A percentile compares a stretch with the other conserved stretches of the same genome.
phyloP scores from a whole-genome alignment of 2,329 filamentous ascomycete species.

The Rhexocercosporidium sp. region DNA sequence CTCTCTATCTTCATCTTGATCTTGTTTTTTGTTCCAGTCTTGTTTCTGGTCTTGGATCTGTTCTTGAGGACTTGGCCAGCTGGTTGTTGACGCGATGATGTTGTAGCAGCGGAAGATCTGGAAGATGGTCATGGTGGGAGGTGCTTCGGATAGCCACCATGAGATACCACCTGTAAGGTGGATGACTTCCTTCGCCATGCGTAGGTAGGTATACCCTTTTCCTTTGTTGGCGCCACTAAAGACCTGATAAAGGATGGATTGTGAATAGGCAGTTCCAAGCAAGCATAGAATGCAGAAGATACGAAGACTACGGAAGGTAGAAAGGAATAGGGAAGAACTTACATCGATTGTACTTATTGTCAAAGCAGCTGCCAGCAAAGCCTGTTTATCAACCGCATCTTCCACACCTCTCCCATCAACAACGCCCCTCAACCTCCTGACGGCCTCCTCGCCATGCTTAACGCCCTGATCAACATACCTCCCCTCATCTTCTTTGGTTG shows the following conservation, averaged over 20 bases:
- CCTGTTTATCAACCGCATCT: neutral
- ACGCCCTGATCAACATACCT: neutral
- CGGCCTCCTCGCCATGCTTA: neutral
- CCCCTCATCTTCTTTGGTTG: neutral
- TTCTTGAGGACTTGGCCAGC: neutral
- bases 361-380: neutral
- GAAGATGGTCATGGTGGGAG: slow-evolving; percentile 1
- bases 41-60: neutral
- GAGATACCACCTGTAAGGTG: neutral
- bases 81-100: neutral
- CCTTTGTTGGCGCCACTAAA: neutral
- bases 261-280: no score
- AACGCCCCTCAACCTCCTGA: neutral
- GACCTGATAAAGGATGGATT: no score
- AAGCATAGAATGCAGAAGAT: no score
- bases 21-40: neutral
- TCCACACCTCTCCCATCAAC: neutral
- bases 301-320: no score
- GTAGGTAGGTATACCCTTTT: neutral
- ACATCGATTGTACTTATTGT: neutral
- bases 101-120: slow-evolving; percentile 4
- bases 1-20: neutral
- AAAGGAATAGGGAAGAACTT: no score
- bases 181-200: slow-evolving; percentile 1
- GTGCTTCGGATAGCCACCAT: slow-evolving; percentile 1